Conservation (phyloP, 2,329 filamentous ascomycete species). For the Aureobasidium lini region DNA sequence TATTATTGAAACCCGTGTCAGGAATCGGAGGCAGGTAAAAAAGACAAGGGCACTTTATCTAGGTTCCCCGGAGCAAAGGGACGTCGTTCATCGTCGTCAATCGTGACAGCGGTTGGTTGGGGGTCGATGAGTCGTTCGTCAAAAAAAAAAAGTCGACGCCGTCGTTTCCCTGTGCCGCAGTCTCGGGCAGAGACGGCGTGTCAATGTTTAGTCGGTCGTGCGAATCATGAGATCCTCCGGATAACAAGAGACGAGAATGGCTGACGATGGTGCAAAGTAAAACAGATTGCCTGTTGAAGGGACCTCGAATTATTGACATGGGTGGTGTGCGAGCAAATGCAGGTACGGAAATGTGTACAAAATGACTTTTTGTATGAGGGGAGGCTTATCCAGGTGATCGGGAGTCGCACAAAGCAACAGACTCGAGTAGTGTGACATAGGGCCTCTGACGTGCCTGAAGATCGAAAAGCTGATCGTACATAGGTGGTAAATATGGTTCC, state of each 20-base stretch:
- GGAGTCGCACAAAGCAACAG: background rate
- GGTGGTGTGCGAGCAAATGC: background rate
- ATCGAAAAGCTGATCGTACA: background rate
- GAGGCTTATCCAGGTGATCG: background rate
- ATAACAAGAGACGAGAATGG: background rate
- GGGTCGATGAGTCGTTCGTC: too few relatives aligned
- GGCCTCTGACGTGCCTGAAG: background rate
- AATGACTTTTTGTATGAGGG: background rate
- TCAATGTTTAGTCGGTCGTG: background rate
- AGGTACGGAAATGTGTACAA: background rate
- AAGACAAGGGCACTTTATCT: background rate
- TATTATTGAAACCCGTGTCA: background rate
- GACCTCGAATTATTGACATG: background rate
- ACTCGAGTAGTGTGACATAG: background rate
- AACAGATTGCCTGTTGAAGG: background rate
- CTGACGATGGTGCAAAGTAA: background rate
- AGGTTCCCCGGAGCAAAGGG: background rate
- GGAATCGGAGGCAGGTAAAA: background rate
- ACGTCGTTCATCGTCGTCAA: too few relatives aligned
- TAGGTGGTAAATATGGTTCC: background rate
- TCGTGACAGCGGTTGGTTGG: too few relatives aligned
- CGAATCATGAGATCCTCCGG: background rate
- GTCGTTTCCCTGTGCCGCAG: background rate
- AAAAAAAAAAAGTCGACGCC: too few relatives aligned
- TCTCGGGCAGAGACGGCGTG: slow-evolving; percentile 4